Evolutionary conservation across 2,329 filamentous ascomycete species (phyloP).

Genomic region (Remersonia thermophila): DNA sequence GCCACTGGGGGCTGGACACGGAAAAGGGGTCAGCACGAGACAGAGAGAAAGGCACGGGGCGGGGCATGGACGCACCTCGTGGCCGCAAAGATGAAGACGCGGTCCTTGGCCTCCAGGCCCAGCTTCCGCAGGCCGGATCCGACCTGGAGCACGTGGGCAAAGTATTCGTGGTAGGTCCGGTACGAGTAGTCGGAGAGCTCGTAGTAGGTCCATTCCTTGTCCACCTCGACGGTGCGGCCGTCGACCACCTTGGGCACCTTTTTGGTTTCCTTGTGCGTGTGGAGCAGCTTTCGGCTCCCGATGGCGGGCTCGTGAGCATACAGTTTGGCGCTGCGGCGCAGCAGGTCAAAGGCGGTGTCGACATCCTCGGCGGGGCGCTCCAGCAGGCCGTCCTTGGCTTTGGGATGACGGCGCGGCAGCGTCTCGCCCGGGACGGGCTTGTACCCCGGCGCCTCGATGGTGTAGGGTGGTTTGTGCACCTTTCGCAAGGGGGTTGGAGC

Average conservation of each 20-base stretch:
- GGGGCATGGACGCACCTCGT: constrained; percentile 46
- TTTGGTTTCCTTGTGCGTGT: constrained; percentile 72
- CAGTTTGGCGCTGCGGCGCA: constrained; percentile 53
- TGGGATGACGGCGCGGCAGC: constrained; percentile 63
- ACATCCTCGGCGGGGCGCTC: constrained; percentile 55
- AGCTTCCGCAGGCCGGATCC: constrained; percentile 64
- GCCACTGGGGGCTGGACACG: constrained; percentile 58
- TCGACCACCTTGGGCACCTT: constrained; percentile 83
- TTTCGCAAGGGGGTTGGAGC: constrained; percentile 41
- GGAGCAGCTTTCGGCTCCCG: constrained; percentile 61
- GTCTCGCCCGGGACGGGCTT: constrained; percentile 68
- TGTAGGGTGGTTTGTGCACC: constrained; percentile 60
- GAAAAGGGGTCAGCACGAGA: constrained; percentile 7
- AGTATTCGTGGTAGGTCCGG: constrained; percentile 69
- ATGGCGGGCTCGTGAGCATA: constrained; percentile 53
- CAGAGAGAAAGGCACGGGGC: no score
- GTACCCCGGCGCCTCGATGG: constrained; percentile 57
- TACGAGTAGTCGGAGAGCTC: constrained; percentile 70
- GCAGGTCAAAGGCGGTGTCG: constrained; percentile 66
- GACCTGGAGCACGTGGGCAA: constrained; percentile 53
- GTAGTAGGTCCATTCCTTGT: constrained; percentile 86
- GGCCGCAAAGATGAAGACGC: constrained; percentile 71
- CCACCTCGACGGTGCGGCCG: constrained; percentile 64
- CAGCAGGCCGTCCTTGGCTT: constrained; percentile 58
- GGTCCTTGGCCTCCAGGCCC: constrained; percentile 54